A percentile compares a stretch with the other conserved stretches of the same genome.
phyloP scores from a whole-genome alignment of 2,329 filamentous ascomycete species.

The Penicillium sp. region DNA sequence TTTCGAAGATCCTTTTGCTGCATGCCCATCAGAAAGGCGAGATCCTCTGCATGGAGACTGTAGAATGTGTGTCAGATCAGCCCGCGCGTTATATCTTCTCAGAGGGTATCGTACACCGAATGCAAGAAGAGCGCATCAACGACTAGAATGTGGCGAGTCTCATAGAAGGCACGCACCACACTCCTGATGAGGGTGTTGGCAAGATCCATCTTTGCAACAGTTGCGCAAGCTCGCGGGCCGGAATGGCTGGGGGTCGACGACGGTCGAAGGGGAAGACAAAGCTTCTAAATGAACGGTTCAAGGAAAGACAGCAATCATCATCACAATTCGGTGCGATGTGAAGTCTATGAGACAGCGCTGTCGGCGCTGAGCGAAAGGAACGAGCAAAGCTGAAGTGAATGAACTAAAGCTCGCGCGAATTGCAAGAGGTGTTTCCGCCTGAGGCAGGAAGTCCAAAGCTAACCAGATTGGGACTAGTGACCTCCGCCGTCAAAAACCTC shows the following conservation, averaged over 20 bases:
- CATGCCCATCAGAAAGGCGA: slow-evolving; percentile 82
- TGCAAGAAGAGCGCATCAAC: slow-evolving; percentile 76
- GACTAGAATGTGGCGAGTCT: slow-evolving; percentile 77
- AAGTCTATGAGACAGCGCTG: background rate
- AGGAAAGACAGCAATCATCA: slow-evolving; percentile 7
- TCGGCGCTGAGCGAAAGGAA: background rate
- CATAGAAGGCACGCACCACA: slow-evolving; percentile 81
- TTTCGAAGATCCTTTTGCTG: slow-evolving; percentile 91
- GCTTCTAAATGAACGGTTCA: slow-evolving; percentile 12
- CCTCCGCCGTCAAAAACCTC: slow-evolving; percentile 3
- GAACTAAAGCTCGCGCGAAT: background rate
- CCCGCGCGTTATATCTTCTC: background rate
- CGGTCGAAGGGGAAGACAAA: slow-evolving; percentile 10
- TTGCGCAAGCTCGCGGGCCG: background rate
- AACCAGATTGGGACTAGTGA: slow-evolving; percentile 6
- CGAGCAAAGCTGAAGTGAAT: background rate
- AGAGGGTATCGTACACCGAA: slow-evolving; percentile 56
- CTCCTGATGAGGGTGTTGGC: slow-evolving; percentile 80
- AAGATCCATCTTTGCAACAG: slow-evolving; percentile 54
- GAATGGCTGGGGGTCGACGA: background rate
- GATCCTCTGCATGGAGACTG: slow-evolving; percentile 78
- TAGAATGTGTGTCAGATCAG: slow-evolving; percentile 15
- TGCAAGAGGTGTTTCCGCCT: slow-evolving; percentile 10
- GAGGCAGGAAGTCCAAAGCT: background rate
- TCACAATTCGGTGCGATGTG: background rate